Evolutionary conservation across 345 rosid species (phyloP).

Genomic region (Pseudoturritis turrita): DNA sequence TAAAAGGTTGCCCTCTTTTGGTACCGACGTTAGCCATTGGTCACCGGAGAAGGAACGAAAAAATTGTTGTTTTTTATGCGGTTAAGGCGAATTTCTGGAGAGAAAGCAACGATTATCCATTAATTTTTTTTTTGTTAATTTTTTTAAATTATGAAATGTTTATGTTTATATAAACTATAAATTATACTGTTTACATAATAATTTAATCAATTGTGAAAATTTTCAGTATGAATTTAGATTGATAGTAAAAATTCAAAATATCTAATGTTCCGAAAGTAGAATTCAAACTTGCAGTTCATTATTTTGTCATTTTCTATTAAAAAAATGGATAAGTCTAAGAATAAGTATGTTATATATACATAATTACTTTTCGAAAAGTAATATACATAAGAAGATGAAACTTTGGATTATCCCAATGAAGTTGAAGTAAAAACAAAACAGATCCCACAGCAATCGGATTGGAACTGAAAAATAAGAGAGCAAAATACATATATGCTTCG

Average conservation of each 20-base stretch:
- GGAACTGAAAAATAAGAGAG: conserved; percentile 34
- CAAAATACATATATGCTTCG: conserved; percentile 27
- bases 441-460: conserved; percentile 37
- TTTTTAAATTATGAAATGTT: no score
- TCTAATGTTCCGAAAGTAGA: background rate
- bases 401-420: conserved; percentile 22
- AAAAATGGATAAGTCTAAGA: background rate
- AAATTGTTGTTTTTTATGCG: no score
- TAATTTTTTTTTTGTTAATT: no score
- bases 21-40: no score
- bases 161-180: background rate
- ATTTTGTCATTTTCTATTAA: background rate
- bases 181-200: background rate
- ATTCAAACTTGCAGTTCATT: background rate
- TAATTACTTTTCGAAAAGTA: background rate
- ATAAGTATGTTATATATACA: background rate
- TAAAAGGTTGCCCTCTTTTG: no score
- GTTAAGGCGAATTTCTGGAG: no score
- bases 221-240: no score
- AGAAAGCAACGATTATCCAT: no score
- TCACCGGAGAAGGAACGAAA: no score
- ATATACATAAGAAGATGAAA: background rate
- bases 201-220: background rate
- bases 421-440: conserved; percentile 25
- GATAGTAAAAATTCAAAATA: no score